Evolutionary conservation across 2,329 filamentous ascomycete genomes (phyloP), one percentile per base, ranked within the genome.

Genomic region (Atkinsonella texensis): DNA sequence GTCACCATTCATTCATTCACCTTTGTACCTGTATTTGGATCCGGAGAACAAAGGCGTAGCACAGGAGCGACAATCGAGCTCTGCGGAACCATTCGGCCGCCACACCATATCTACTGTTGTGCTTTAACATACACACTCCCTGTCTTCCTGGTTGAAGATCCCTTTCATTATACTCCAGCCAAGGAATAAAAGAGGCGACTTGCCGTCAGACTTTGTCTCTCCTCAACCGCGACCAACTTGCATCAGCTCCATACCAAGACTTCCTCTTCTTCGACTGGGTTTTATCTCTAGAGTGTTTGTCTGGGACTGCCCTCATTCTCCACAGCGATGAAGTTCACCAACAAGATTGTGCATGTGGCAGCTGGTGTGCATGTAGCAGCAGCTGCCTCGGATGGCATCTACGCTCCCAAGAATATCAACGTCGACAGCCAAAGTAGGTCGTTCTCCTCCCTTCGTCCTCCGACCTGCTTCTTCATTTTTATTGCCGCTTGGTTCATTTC

Each of bases 361-460:
- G 60, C 61, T 41, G 55, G 57, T 40, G 48, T 62, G 11, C 52
- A 57, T 35, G 41, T 59, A 23, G 59, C 57, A n/a, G 60, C 61
- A 39, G 55, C 61, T 41, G 55, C 60, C 17, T 28, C 57, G 15
- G 51, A 56, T 57, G 50, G 62, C 46, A 59, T 67, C 31, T 57
- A 64, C 20, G 55, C 62, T 15, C 70, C 70, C 8, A 67, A 64
- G 50, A 58, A 70, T 20, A 62, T 77, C 38, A 60, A 76, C 51
- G 62, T 74, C 48, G 54, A 55, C 39, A 64, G 63, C 18, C 50
- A 61, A 35, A 57, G 69, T 71, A 58, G 48, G 68, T 63, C 32
- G 38, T 15, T 17, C 15, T 49, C 20, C 48, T n/a, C 6, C 17
- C 5, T 43, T 39, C 3, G 11, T 17, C 12, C 23, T 31, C 17